Base-by-base conservation (phyloP, 1,139 yeast species). In the Scheffersomyces parashehatae region DNA sequence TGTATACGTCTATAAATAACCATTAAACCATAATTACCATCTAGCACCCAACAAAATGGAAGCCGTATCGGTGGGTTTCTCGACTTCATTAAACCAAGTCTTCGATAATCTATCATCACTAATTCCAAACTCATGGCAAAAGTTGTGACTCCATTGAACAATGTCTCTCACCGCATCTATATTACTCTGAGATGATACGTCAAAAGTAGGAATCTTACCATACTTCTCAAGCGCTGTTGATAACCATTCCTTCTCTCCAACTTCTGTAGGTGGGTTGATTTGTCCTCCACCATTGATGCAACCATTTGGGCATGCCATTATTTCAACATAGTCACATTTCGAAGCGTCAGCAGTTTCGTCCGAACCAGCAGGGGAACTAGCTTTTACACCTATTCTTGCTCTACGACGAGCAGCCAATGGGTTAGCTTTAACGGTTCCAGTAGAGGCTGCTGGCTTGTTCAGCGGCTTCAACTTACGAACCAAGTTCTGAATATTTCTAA, bases 221-320 rank as follows among this genome's bases (percentile, higher is more conserved):
- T 74, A 74, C 39, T 64, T 64, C 5, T 46, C 50, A 12, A 63
- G 53, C 2, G 70, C 70, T 29, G 59, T 52, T 4, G 52, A 50
- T 13, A 75, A 53, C 83, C 83, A 79, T 12, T 67, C 71, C 49
- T 74, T 76, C 34, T 68, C 70, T 9, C 51, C 39, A 0, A 58
- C 51, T 3, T 57, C 66, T 5, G 54, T 56, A 0, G 87, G 82
- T 29, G 78, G 70, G 15, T 78, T 73, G 32, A 88, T 83, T 57
- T 90, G 93, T 0, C 99, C 99, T 13, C 99, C 98, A 7, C 99
- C 99, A 58, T 93, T 93, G 45, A 91, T 87, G 59, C 99, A 93
- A 1, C 99, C 99, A 32, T 88, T 89, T 3, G 99, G 99, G 62
- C 99, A 93, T 1, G 99, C 99, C 97, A 90, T 91, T 31, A 93